These are phyloP conservation scores for Geotrichum ghanense DNA, from an alignment of 805 yeast species.

Conservation along the genomic window DNA sequence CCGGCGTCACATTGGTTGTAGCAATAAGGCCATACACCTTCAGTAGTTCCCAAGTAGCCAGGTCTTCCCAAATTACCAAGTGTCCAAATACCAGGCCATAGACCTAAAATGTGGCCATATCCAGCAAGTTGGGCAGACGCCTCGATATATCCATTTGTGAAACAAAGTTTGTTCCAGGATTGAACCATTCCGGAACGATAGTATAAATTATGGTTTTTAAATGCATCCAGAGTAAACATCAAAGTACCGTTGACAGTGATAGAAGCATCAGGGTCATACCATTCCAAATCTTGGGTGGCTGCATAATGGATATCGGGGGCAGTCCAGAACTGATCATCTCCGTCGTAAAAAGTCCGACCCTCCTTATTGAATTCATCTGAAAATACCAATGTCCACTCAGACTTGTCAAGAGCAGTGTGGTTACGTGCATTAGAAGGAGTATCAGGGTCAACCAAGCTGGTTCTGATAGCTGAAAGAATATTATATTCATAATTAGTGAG, in stretches of 20 bases:
- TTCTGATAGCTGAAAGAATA: conserved; percentile 44
- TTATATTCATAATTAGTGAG: conserved; percentile 50
- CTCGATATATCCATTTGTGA: conserved; percentile 73
- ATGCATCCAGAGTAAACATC: conserved; percentile 67
- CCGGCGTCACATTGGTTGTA: conserved; percentile 88
- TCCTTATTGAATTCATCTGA: conserved; percentile 85
- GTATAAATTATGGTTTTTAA: conserved; percentile 59
- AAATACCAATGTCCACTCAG: conserved; percentile 65
- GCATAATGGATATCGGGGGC: conserved; percentile 76
- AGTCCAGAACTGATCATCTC: conserved; percentile 87
- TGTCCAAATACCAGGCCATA: conserved; percentile 97
- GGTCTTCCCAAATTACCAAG: conserved; percentile 90
- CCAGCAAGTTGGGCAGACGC: conserved; percentile 72
- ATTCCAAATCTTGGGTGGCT: conserved; percentile 83
- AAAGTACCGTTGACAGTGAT: conserved; percentile 67
- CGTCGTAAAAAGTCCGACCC: conserved; percentile 82
- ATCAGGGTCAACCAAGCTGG: conserved; percentile 56
- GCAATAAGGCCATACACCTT: conserved; percentile 92
- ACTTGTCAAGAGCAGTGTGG: conserved; percentile 47
- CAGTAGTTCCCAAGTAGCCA: conserved; percentile 76
- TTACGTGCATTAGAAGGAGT: conserved; percentile 47
- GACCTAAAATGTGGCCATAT: conserved; percentile 63
- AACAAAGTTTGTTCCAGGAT: conserved; percentile 85
- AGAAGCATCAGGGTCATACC: conserved; percentile 91
- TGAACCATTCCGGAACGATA: conserved; percentile 90